Evolutionary conservation across 2,329 filamentous ascomycete genomes (phyloP), one percentile per base, ranked within the genome.

Genomic region (Camptophora hylomeconis): DNA sequence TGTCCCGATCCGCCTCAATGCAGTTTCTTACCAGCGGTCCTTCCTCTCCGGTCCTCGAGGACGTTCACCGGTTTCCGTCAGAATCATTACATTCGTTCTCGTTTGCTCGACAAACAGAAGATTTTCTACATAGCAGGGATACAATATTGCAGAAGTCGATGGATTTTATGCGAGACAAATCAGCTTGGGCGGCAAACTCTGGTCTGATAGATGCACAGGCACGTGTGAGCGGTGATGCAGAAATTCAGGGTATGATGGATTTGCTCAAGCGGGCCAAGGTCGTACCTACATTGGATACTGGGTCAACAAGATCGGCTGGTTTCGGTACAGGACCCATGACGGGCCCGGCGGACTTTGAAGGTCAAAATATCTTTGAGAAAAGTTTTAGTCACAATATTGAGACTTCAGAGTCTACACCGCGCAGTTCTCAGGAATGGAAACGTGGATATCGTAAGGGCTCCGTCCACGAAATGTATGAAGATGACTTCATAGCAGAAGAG

Each of bases 31-130:
- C 68, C 6, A 63, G 73, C n/a, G 75, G 67, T 5, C 75, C 77
- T 14, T 62, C 66, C 12, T 84, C 83, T 13, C 82, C 83, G 14
- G 71, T 60, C 5, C 47, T 80, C 22, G 89, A 95, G 60, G 89
- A 98, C 50, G 69, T 98, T 24, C 77, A 76, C 24, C 77, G 86
- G 28, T 98, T 98, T 51, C 87, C 89, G 2, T 83, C 82, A 44
- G 89, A 98, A 52, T 98, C 89, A 5, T 63, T 98, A 25, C 89
- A 98, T 56, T 98, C 89, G 2, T 98, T 98, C 59, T 95, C 87
- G 8, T 98, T 98, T 54, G 83, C 89, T 21, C 82, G 92, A 44
- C 86, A 93, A 55, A 87, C 86, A 3, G 86, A 93, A 48, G 87
- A 95, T 38, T 75, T 83, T 38, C 67, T 95, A 32, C 81, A 93